These are phyloP conservation scores for Saccharomycopsis oosterbeekiorum DNA, from an alignment of 805 yeast genomes.

Conservation along the genomic window DNA sequence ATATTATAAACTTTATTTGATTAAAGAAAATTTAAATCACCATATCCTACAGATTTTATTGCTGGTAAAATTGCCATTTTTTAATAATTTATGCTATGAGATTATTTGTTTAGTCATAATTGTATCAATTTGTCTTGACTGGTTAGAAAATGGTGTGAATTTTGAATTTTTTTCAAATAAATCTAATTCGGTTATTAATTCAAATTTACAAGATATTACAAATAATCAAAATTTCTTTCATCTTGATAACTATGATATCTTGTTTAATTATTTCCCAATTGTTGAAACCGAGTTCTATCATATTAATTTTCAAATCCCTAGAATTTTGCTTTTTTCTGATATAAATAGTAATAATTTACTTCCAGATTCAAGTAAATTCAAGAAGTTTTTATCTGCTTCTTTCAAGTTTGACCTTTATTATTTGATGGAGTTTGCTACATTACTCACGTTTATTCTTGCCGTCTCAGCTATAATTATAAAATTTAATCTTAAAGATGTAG, in stretches of 20 bases:
- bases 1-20: not conserved
- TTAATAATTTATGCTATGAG: conserved; percentile 27
- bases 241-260: not conserved
- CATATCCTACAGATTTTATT: conserved; percentile 26
- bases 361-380: not conserved
- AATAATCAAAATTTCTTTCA: not conserved
- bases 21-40: conserved; percentile 19
- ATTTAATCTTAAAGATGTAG: conserved; percentile 24
- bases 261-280: not conserved
- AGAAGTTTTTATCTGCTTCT: not conserved
- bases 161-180: conserved; percentile 1
- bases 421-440: conserved; percentile 45
- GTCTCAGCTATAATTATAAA: conserved; percentile 37
- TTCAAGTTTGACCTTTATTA: conserved; percentile 36
- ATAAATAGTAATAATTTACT: not conserved
- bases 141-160: conserved; percentile 26
- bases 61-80: conserved; percentile 30
- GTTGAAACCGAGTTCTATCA: not conserved
- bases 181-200: not conserved
- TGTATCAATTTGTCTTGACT: conserved; percentile 26
- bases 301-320: not conserved
- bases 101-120: conserved; percentile 22
- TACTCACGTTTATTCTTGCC: conserved; percentile 42
- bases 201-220: not conserved
- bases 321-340: not conserved